These are phyloP conservation scores for Aureobasidium lini DNA, from an alignment of 2,329 filamentous ascomycete species.

Conservation along the genomic window DNA sequence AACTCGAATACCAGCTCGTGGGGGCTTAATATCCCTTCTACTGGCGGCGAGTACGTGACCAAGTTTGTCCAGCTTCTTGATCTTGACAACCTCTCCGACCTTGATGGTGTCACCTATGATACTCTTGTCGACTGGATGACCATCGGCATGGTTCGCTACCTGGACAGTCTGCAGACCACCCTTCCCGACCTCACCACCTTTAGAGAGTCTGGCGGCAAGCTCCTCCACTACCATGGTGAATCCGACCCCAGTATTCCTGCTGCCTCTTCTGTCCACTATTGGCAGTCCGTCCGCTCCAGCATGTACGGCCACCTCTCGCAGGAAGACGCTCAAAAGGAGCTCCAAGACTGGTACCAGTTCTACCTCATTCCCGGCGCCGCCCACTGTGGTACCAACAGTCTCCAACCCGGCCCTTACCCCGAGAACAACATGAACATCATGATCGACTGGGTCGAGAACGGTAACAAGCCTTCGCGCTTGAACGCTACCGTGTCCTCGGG, in stretches of 20 bases:
- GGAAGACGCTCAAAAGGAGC: constrained; percentile 20
- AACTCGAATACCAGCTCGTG: constrained; percentile 27
- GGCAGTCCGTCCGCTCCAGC: constrained; percentile 44
- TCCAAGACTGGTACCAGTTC: constrained; percentile 49
- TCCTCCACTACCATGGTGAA: constrained; percentile 54
- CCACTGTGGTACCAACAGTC: constrained; percentile 42
- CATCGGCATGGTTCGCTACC: constrained; percentile 41
- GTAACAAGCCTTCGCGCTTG: constrained; percentile 36
- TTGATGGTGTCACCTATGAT: constrained; percentile 48
- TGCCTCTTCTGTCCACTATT: constrained; percentile 49
- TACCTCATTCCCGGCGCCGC: constrained; percentile 48
- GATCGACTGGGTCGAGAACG: constrained; percentile 48
- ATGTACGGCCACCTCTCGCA: constrained; percentile 34
- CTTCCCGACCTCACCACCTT: constrained; percentile 47
- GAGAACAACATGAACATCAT: constrained; percentile 40
- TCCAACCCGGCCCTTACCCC: constrained; percentile 32
- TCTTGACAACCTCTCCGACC: constrained; percentile 34
- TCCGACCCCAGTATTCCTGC: constrained; percentile 47
- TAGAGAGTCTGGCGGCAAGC: constrained; percentile 44
- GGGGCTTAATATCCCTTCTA: constrained; percentile 27
- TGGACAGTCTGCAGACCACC: constrained; percentile 47
- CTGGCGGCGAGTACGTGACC: constrained; percentile 36
- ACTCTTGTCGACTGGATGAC: constrained; percentile 50
- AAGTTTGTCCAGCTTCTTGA: constrained; percentile 36
- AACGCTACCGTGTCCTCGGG: constrained; percentile 31